Percentiles rank a stretch among this genome's conserved stretches.
Evolutionary conservation across 192 early-diverging fungal species (phyloP).

Genomic region (Coemansia sp.): DNA sequence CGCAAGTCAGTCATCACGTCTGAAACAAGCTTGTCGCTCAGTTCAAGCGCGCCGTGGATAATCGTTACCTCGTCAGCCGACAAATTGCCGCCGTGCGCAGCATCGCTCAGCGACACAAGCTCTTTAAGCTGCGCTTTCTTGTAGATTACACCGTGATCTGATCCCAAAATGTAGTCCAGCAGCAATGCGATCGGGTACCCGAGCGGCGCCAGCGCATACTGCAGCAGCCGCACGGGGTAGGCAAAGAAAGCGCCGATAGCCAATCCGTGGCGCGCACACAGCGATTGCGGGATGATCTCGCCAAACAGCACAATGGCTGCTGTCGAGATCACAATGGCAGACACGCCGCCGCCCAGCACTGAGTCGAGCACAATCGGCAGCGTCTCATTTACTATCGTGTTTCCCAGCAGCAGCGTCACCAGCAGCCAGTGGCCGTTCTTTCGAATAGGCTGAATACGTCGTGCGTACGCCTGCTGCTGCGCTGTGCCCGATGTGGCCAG

Average conservation of each 20-base stretch:
- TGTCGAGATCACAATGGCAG: slow-evolving; percentile 89
- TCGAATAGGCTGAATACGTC: slow-evolving; percentile 80
- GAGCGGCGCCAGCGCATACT: slow-evolving; percentile 65
- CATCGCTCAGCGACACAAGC: slow-evolving; percentile 72
- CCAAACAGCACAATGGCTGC: slow-evolving; percentile 90
- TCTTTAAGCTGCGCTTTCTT: slow-evolving; percentile 76
- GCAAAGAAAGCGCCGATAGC: slow-evolving; percentile 89
- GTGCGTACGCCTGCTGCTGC: slow-evolving; percentile 70
- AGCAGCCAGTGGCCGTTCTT: slow-evolving; percentile 93
- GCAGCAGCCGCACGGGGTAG: slow-evolving; percentile 65
- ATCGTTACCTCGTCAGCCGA: slow-evolving; percentile 79
- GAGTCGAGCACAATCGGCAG: slow-evolving; percentile 83
- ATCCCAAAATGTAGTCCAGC: slow-evolving; percentile 82
- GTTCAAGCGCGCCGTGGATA: slow-evolving; percentile 73
- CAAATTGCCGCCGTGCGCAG: slow-evolving; percentile 66
- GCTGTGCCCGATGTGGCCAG: slow-evolving; percentile 77
- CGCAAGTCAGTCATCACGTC: slow-evolving; percentile 71
- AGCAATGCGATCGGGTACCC: slow-evolving; percentile 85
- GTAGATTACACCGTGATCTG: slow-evolving; percentile 87
- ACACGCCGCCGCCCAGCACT: slow-evolving; percentile 68
- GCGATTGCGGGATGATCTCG: slow-evolving; percentile 93
- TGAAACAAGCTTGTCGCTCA: slow-evolving; percentile 68
- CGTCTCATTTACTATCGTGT: slow-evolving; percentile 95
- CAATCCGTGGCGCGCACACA: slow-evolving; percentile 86
- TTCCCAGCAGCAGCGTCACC: slow-evolving; percentile 87